Evolutionary conservation across 768 basidiomycete species (phyloP).

Genomic region (Hemileccinum rubropunctum): DNA sequence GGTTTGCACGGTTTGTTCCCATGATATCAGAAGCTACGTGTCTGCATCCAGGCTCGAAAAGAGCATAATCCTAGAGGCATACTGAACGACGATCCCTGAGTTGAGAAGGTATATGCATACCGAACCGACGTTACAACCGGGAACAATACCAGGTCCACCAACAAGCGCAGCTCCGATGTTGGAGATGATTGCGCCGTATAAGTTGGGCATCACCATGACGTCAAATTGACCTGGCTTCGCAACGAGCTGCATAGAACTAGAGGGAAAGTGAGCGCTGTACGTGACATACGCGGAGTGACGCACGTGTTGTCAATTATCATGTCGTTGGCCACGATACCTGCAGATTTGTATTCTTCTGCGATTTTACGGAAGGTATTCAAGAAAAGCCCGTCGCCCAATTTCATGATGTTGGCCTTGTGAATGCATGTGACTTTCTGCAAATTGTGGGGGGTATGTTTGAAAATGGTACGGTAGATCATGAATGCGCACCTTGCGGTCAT

Average conservation of each 20-base stretch:
- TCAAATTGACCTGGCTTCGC: conserved; percentile 95
- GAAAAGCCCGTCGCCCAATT: conserved; percentile 98
- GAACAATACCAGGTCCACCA: conserved; percentile 96
- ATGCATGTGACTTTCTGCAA: conserved; percentile 96
- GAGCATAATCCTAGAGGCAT: conserved; percentile 75
- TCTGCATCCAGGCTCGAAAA: conserved; percentile 98
- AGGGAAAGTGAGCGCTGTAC: conserved; percentile 1
- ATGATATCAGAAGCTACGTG: conserved; percentile 95
- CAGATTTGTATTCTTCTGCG: conserved; percentile 93
- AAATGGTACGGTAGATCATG: not conserved
- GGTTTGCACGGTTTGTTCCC: conserved; percentile 95
- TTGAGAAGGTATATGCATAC: conserved; percentile 39
- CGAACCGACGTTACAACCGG: conserved; percentile 96
- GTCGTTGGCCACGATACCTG: conserved; percentile 90
- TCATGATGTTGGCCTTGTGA: conserved; percentile 99
- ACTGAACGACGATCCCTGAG: not conserved
- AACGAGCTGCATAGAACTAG: conserved; percentile 98
- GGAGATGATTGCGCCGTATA: conserved; percentile 96
- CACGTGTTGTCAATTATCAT: conserved; percentile 99
- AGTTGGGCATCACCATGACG: conserved; percentile 99
- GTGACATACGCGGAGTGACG: conserved; percentile 18
- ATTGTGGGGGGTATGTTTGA: not conserved
- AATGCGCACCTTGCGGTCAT: conserved; percentile 82
- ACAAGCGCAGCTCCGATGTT: conserved; percentile 99
- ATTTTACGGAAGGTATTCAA: conserved; percentile 96